A percentile compares a stretch with the other conserved stretches of the same genome.
Evolutionary conservation across 1,284 basidiomycete species (phyloP).

Genomic region (Leccinum subfulvum): DNA sequence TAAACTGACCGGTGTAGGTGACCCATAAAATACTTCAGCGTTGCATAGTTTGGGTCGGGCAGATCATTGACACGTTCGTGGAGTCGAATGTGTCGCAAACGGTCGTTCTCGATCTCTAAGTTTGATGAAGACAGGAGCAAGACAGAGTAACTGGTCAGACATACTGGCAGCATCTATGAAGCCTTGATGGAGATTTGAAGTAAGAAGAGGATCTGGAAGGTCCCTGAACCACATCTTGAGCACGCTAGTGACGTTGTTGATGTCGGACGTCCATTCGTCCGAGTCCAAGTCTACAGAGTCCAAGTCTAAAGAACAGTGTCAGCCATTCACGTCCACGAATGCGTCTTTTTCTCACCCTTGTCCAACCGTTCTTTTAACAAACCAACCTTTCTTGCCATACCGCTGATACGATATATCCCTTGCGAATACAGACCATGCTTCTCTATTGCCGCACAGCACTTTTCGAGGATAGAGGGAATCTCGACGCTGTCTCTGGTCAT

Average conservation of each 20-base stretch:
- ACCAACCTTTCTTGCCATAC: conserved; percentile 86
- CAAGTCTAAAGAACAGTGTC: conserved; percentile 57
- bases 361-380: conserved; percentile 85
- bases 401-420: conserved; percentile 93
- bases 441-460: conserved; percentile 92
- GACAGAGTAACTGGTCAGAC: conserved; percentile 32
- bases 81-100: conserved; percentile 89
- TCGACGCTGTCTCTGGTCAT: conserved; percentile 88
- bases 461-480: conserved; percentile 84
- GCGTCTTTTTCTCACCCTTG: conserved; percentile 52
- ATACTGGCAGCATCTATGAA: conserved; percentile 95
- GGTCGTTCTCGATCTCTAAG: conserved; percentile 88
- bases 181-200: conserved; percentile 78
- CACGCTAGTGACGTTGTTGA: conserved; percentile 93
- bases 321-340: conserved; percentile 4
- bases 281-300: conserved; percentile 82
- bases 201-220: conserved; percentile 92
- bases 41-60: conserved; percentile 97
- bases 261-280: conserved; percentile 90
- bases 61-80: conserved; percentile 98
- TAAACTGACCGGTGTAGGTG: conserved; percentile 78
- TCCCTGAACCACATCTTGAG: conserved; percentile 97
- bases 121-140: conserved; percentile 9
- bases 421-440: conserved; percentile 80
- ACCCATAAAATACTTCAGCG: conserved; percentile 93